Conservation (phyloP, 2,329 filamentous ascomycete genomes). For the Alternaria sp. region DNA sequence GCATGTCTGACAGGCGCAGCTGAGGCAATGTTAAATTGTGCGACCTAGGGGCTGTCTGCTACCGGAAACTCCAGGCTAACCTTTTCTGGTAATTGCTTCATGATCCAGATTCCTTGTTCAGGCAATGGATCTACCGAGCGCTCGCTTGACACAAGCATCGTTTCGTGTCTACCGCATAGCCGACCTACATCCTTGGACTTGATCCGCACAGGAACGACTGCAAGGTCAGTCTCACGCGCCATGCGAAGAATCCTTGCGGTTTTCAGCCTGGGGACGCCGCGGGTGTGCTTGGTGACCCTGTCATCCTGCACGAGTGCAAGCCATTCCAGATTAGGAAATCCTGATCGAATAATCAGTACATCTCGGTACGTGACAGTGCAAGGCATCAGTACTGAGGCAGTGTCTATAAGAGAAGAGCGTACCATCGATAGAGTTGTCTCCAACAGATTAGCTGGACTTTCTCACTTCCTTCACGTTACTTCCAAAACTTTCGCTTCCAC, state of each 20-base stretch:
- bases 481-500: not conserved
- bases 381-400: not conserved
- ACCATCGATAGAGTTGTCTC: not conserved
- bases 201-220: not conserved
- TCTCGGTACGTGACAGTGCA: not conserved
- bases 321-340: slow-evolving; percentile 5
- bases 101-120: slow-evolving; percentile 4
- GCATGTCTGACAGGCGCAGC: slow-evolving; percentile 1
- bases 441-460: not conserved
- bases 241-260: not conserved
- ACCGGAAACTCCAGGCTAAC: not conserved
- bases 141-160: slow-evolving; percentile 8
- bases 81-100: slow-evolving; percentile 3
- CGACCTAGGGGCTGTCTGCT: not conserved
- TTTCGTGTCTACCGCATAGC: slow-evolving; percentile 7
- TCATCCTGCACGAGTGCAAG: not conserved
- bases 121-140: slow-evolving; percentile 2
- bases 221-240: not conserved
- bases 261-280: not conserved
- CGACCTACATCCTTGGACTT: not conserved
- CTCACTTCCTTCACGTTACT: not conserved
- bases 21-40: slow-evolving; percentile 1
- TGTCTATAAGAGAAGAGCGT: not conserved
- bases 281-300: not conserved
- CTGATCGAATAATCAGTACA: slow-evolving; percentile 24